Evolutionary conservation across 306 rosid species (phyloP).

Genomic region (Rosa multiflora): DNA sequence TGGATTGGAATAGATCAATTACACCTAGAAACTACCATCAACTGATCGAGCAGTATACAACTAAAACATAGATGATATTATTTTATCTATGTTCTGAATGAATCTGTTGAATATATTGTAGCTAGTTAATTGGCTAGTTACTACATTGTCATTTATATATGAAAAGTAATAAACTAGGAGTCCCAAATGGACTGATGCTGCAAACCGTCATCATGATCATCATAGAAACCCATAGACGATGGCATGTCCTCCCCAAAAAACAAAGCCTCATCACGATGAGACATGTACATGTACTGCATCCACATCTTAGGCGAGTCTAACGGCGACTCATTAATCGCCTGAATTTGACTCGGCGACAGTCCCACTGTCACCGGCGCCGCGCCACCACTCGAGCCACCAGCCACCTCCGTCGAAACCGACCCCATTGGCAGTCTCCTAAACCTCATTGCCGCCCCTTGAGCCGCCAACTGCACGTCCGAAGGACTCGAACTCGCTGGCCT

Average conservation of each 20-base stretch:
- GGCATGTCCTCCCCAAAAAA: constrained; percentile 22
- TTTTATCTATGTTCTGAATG: too few species aligned
- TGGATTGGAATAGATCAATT: too few species aligned
- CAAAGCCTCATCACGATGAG: constrained; percentile 31
- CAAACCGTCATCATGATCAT: constrained; percentile 31
- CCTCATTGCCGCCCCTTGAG: constrained; percentile 71
- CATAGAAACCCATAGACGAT: constrained; percentile 18
- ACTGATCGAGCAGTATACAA: too few species aligned
- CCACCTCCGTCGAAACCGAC: neutral
- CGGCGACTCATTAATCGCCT: constrained; percentile 87
- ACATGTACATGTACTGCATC: constrained; percentile 58
- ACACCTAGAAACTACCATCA: too few species aligned
- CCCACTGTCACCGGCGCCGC: constrained; percentile 48
- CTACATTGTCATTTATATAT: neutral
- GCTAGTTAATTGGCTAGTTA: neutral
- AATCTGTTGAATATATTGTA: neutral
- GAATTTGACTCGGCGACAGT: constrained; percentile 68
- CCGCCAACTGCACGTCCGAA: constrained; percentile 64
- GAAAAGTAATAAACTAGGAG: neutral
- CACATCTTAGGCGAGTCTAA: constrained; percentile 88
- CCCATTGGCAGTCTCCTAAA: constrained; percentile 4
- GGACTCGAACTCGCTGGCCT: constrained; percentile 50
- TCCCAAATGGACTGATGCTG: constrained; percentile 57
- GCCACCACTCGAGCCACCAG: neutral
- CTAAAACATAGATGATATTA: too few species aligned